Conservation (phyloP, 805 yeast genomes). For the Ogataea polymorpha region DNA sequence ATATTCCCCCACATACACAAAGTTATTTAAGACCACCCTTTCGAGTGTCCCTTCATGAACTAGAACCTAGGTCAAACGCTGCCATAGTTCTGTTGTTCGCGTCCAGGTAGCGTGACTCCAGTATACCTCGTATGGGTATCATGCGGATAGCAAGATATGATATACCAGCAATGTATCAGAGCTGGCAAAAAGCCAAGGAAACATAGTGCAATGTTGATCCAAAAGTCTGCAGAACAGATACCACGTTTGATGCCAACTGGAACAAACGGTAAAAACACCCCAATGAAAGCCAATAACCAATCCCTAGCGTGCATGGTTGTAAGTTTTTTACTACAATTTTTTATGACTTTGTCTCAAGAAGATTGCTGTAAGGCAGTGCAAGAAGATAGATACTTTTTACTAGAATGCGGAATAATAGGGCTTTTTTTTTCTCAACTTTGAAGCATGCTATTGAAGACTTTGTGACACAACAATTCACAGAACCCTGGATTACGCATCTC, state of each 20-base stretch:
- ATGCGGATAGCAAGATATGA: slow-evolving; percentile 68
- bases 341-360: background rate
- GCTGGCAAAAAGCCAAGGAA: slow-evolving; percentile 76
- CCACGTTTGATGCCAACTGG: slow-evolving; percentile 73
- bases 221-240: slow-evolving; percentile 51
- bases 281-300: slow-evolving; percentile 64
- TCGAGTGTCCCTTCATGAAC: background rate
- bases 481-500: slow-evolving; percentile 19
- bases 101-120: slow-evolving; percentile 37
- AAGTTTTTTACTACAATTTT: background rate
- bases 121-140: slow-evolving; percentile 26
- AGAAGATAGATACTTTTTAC: too few species aligned
- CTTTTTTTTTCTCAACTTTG: background rate
- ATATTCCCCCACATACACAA: slow-evolving; percentile 1
- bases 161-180: slow-evolving; percentile 71
- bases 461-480: slow-evolving; percentile 17
- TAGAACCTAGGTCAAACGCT: slow-evolving; percentile 19
- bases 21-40: background rate
- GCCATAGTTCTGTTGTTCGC: slow-evolving; percentile 34
- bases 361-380: slow-evolving; percentile 8
- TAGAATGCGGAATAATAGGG: background rate
- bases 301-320: slow-evolving; percentile 34
- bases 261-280: slow-evolving; percentile 68
- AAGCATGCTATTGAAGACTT: slow-evolving; percentile 15
- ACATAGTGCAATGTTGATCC: slow-evolving; percentile 66